phyloP scores from a whole-genome alignment of 2,329 filamentous ascomycete species.

The Exophiala lecanii-corni region DNA sequence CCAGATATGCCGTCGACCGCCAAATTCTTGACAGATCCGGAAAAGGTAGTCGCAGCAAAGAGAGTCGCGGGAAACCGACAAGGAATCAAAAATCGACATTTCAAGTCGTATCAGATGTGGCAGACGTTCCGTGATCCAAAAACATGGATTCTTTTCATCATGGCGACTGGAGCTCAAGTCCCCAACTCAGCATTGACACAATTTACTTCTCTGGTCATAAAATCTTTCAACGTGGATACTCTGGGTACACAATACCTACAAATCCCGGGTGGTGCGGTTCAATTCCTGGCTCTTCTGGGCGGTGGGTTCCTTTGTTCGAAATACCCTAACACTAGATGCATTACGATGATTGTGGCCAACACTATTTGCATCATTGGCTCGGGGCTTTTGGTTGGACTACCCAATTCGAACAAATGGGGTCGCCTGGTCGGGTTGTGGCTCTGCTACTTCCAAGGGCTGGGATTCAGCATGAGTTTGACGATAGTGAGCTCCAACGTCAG shows the following conservation, averaged over 20 bases:
- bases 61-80: slow-evolving; percentile 49
- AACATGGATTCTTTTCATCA: slow-evolving; percentile 55
- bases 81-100: slow-evolving; percentile 51
- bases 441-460: slow-evolving; percentile 51
- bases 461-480: slow-evolving; percentile 51
- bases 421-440: slow-evolving; percentile 55
- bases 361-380: slow-evolving; percentile 52
- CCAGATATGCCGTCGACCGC: slow-evolving; percentile 18
- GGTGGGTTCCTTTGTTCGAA: slow-evolving; percentile 50
- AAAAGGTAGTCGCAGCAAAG: slow-evolving; percentile 48
- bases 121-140: slow-evolving; percentile 52
- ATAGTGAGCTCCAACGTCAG: slow-evolving; percentile 52
- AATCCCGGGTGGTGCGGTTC: slow-evolving; percentile 56
- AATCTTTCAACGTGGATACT: slow-evolving; percentile 45
- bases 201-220: slow-evolving; percentile 47
- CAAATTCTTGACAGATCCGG: slow-evolving; percentile 32
- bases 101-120: slow-evolving; percentile 43
- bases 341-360: slow-evolving; percentile 55
- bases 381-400: slow-evolving; percentile 49
- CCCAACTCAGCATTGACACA: slow-evolving; percentile 53
- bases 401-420: slow-evolving; percentile 51
- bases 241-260: slow-evolving; percentile 54
- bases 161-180: slow-evolving; percentile 51
- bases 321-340: slow-evolving; percentile 48
- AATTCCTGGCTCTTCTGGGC: slow-evolving; percentile 50